These are phyloP conservation scores for Pichia sp. DNA, from an alignment of 1,139 yeast species.

Conservation along the genomic window DNA sequence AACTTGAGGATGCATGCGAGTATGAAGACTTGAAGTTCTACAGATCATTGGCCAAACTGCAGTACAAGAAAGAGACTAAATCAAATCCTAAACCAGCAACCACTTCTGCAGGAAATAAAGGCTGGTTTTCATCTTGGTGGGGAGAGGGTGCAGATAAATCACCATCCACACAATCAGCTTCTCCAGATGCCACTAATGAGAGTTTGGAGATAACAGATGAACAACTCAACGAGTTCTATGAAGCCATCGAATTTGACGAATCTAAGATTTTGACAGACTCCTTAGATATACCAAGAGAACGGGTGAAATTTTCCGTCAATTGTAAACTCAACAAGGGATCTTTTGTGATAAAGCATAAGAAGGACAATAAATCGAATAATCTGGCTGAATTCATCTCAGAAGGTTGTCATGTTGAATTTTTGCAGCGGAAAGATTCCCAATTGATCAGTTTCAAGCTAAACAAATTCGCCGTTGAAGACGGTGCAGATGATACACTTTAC, in stretches of 20 bases:
- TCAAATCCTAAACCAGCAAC: constrained; percentile 1
- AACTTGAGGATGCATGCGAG: constrained; percentile 52
- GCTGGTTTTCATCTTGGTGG: constrained; percentile 65
- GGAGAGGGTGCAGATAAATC: constrained; percentile 19
- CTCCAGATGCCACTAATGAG: constrained; percentile 15
- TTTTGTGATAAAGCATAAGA: constrained; percentile 45
- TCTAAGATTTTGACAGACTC: constrained; percentile 44
- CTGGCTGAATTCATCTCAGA: constrained; percentile 78
- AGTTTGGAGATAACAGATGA: constrained; percentile 45
- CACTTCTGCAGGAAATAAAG: constrained; percentile 21
- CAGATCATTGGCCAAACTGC: constrained; percentile 68
- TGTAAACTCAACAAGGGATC: constrained; percentile 76
- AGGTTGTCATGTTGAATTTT: constrained; percentile 68
- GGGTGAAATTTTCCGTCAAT: constrained; percentile 57
- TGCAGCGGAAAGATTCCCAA: constrained; percentile 76
- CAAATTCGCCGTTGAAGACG: constrained; percentile 84
- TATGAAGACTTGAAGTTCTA: constrained; percentile 82
- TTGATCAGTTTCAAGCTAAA: constrained; percentile 65
- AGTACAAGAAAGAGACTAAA: constrained; percentile 50
- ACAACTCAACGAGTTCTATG: constrained; percentile 77
- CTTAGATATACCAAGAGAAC: constrained; percentile 66
- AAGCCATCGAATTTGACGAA: constrained; percentile 90
- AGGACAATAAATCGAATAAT: constrained; percentile 31
- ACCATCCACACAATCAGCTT: neutral
- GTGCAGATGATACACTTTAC: constrained; percentile 64